Evolutionary conservation across 2,329 filamentous ascomycete genomes (phyloP).

Genomic region (Fusarium albidum): DNA sequence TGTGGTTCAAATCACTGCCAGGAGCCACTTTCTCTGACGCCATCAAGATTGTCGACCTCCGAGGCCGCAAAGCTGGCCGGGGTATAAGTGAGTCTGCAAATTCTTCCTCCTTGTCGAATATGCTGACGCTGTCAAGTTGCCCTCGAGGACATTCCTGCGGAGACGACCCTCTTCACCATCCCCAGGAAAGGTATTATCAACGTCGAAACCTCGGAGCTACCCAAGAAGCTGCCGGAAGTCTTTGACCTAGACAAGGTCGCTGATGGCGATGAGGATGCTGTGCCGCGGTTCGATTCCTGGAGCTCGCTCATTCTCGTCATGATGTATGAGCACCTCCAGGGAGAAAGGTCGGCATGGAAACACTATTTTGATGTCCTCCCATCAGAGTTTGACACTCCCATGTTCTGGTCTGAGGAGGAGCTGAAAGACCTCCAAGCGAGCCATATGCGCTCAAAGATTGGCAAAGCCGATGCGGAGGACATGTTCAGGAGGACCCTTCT

Average conservation of each 20-base stretch:
- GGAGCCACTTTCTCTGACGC: constrained; percentile 62
- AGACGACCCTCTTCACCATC: constrained; percentile 82
- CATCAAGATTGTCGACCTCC: constrained; percentile 62
- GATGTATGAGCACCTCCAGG: constrained; percentile 76
- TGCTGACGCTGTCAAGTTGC: constrained; percentile 72
- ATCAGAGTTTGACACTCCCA: constrained; percentile 78
- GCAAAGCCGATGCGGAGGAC: constrained; percentile 73
- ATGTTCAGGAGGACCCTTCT: constrained; percentile 69
- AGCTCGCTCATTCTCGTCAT: constrained; percentile 75
- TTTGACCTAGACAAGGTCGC: constrained; percentile 52
- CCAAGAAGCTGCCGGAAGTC: constrained; percentile 62
- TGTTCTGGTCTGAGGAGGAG: constrained; percentile 84
- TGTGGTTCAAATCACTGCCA: constrained; percentile 62
- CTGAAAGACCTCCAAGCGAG: constrained; percentile 78
- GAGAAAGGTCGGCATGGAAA: constrained; percentile 72
- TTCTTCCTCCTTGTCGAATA: background rate
- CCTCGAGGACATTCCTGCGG: constrained; percentile 71
- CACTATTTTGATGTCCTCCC: constrained; percentile 82
- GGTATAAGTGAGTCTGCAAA: constrained; percentile 57
- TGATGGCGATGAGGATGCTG: constrained; percentile 48
- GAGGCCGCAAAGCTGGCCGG: constrained; percentile 59
- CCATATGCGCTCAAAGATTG: constrained; percentile 79
- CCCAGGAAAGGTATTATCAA: constrained; percentile 77
- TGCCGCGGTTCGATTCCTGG: constrained; percentile 60
- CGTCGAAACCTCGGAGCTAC: constrained; percentile 74